Evolutionary conservation across 257 asterid species (phyloP), one percentile per base, ranked within the genome.

Genomic region (Solanum peruvianum): DNA sequence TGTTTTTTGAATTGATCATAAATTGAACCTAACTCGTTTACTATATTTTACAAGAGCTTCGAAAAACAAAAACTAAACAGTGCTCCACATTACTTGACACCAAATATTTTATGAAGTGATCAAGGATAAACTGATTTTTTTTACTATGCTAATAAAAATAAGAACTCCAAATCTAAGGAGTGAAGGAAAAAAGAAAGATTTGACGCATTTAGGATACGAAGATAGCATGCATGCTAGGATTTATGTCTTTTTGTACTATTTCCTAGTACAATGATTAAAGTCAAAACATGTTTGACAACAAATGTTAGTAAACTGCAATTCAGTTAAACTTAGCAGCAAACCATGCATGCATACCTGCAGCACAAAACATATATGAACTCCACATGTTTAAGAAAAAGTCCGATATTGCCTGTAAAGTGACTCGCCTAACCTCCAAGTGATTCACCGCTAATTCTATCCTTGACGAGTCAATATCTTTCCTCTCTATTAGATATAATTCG

Each of bases 291-390:
- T 33, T 33, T 33, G 35, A 33, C 35, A 33, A 33, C 35, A 33
- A 33, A 33, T 33, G 35, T 33, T 3, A 33, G 35, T 33, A 33
- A 33, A 33, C 35, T 33, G 35, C 35, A 31, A 31, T 31, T 31
- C 33, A 31, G 33, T 31, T 3, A 31, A 31, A 31, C 3, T 31
- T 31, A 31, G 97, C 98, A 85, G 92, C 99, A 92, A 95, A 92
- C 99, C 98, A 95, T 52, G 99, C 98, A 87, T 97, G 98, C 99
- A 97, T 97, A 88, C 99, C 99, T 97, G 91, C 88, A 87, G 44
- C 81, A 80, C 21, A 60, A 84, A 90, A 85, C 70, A 72, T 31
- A 58, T 39, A 33, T 78, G 69, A 35, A 73, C 82, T 73, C 31
- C 82, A 73, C 82, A 20, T 73, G 52, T 21, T 39, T 37, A 37